These are phyloP conservation scores for Purpureocillium takamizusanense DNA, from an alignment of 2,329 filamentous ascomycete species.

Conservation along the genomic window DNA sequence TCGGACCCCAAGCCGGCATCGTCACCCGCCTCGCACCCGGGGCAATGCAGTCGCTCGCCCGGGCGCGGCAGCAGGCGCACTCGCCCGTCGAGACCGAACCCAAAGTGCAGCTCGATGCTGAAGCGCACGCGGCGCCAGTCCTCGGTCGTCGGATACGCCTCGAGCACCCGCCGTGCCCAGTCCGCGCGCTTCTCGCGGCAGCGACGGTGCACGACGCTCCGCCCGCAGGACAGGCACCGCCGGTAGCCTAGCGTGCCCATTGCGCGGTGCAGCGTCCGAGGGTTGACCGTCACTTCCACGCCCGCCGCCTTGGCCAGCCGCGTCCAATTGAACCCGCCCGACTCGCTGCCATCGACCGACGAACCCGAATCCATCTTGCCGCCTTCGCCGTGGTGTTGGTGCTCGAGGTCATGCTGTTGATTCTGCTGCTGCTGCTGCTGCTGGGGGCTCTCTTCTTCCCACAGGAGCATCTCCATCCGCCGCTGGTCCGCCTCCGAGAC, in stretches of 20 bases:
- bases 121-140: slow-evolving; percentile 25
- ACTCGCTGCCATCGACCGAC: slow-evolving; percentile 8
- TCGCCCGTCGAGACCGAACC: slow-evolving; percentile 26
- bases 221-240: slow-evolving; percentile 21
- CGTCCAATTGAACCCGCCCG: slow-evolving; percentile 22
- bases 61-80: slow-evolving; percentile 23
- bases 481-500: slow-evolving; percentile 22
- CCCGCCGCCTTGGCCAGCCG: slow-evolving; percentile 23
- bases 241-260: slow-evolving; percentile 27
- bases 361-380: too few species aligned
- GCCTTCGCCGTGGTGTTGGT: too few species aligned
- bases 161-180: slow-evolving; percentile 23
- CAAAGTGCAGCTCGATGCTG: slow-evolving; percentile 28
- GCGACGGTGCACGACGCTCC: slow-evolving; percentile 19
- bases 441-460: slow-evolving; percentile 16
- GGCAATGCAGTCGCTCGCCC: slow-evolving; percentile 22
- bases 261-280: slow-evolving; percentile 24
- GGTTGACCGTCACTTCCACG: slow-evolving; percentile 21
- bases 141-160: slow-evolving; percentile 17
- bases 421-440: slow-evolving; percentile 2
- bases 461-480: slow-evolving; percentile 27
- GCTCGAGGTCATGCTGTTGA: neutral
- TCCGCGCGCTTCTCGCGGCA: slow-evolving; percentile 23
- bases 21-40: slow-evolving; percentile 10
- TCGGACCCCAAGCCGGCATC: slow-evolving; percentile 8